A percentile compares a stretch with the other conserved stretches of the same genome.
phyloP scores from a whole-genome alignment of 2,329 filamentous ascomycete genomes.

The Cryphonectria radicalis region DNA sequence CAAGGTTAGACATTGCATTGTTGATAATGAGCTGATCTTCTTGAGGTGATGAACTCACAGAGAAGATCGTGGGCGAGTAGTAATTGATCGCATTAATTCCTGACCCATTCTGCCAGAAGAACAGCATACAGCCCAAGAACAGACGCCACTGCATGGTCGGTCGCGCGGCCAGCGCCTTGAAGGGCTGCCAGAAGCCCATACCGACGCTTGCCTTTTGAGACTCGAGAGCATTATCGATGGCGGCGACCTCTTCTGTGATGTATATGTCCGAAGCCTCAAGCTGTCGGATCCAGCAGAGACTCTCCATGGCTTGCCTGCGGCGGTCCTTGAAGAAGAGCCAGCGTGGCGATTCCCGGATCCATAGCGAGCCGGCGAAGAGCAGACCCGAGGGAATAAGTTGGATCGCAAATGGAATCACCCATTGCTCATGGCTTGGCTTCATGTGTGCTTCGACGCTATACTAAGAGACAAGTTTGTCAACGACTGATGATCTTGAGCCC shows the following conservation, averaged over 20 bases:
- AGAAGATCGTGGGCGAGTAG: slow-evolving; percentile 61
- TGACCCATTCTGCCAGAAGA: slow-evolving; percentile 69
- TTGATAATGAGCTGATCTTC: slow-evolving; percentile 39
- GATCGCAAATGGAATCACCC: slow-evolving; percentile 56
- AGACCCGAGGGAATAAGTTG: slow-evolving; percentile 60
- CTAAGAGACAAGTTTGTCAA: slow-evolving; percentile 20
- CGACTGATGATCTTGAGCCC: slow-evolving; percentile 16
- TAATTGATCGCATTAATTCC: slow-evolving; percentile 41
- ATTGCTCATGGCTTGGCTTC: slow-evolving; percentile 40
- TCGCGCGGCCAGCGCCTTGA: slow-evolving; percentile 52
- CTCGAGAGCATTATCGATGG: slow-evolving; percentile 55
- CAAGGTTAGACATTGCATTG: slow-evolving; percentile 68
- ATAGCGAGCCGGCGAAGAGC: slow-evolving; percentile 52
- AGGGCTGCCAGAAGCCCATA: slow-evolving; percentile 63
- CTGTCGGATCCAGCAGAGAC: slow-evolving; percentile 60
- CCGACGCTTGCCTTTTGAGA: slow-evolving; percentile 57
- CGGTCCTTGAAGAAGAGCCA: slow-evolving; percentile 62
- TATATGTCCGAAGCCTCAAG: slow-evolving; percentile 56
- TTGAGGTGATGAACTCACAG: slow-evolving; percentile 34
- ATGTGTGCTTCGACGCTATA: slow-evolving; percentile 33
- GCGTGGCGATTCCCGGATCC: slow-evolving; percentile 60
- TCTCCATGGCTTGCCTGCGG: slow-evolving; percentile 54
- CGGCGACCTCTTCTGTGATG: slow-evolving; percentile 65
- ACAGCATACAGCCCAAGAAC: slow-evolving; percentile 65
- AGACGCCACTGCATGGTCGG: slow-evolving; percentile 61